A percentile compares a stretch with the other conserved stretches of the same genome.
These are phyloP conservation scores for Globisporangium barbulae DNA, from an alignment of 352 stramenopile species.

Conservation along the genomic window DNA sequence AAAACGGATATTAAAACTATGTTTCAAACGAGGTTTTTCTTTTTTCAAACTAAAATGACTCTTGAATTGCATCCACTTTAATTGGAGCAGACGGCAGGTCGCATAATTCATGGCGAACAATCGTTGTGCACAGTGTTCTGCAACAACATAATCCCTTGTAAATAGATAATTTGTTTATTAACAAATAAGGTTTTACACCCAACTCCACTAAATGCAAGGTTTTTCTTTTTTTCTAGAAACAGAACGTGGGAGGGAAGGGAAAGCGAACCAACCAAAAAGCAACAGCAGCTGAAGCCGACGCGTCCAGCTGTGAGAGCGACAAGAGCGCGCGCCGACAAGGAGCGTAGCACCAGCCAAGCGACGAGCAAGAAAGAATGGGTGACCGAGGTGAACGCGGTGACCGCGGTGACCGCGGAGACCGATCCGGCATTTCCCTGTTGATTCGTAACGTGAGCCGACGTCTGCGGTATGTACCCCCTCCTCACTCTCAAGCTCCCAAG, in stretches of 20 bases:
- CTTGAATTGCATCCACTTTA: not conserved
- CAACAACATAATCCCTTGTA: too few species aligned
- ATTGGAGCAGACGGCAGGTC: too few species aligned
- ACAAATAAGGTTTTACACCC: too few species aligned
- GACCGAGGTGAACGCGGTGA: conserved; percentile 13
- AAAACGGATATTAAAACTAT: not conserved
- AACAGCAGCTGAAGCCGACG: not conserved
- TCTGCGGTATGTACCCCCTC: conserved; percentile 48
- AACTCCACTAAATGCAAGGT: too few species aligned
- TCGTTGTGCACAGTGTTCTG: too few species aligned
- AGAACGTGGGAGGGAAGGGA: not conserved
- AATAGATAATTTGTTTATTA: too few species aligned
- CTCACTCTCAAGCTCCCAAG: not conserved
- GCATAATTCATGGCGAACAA: too few species aligned
- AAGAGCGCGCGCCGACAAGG: not conserved
- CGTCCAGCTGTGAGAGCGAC: not conserved
- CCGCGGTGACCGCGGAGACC: conserved; percentile 29
- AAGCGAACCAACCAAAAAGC: conserved; percentile 8
- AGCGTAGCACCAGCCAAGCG: not conserved
- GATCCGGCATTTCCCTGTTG: conserved; percentile 89
- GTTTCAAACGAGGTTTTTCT: not conserved
- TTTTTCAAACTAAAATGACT: not conserved
- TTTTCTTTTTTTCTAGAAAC: not conserved
- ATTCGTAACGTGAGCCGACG: conserved; percentile 92
- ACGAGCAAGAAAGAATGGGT: conserved; percentile 5